These are phyloP conservation scores for Hypoxylon sp. DNA, from an alignment of 2,329 filamentous ascomycete species.

Conservation along the genomic window DNA sequence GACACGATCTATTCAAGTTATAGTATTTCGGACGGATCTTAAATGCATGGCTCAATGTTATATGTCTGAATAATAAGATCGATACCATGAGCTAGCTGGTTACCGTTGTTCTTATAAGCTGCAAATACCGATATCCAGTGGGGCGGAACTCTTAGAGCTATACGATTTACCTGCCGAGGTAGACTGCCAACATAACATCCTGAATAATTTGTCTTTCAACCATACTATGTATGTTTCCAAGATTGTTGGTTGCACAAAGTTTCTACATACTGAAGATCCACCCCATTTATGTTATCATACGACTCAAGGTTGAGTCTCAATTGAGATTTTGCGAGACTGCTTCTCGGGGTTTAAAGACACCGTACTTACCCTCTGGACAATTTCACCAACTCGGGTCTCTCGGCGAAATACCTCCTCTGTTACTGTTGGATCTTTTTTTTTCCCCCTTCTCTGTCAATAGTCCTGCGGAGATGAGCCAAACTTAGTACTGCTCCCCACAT, in stretches of 20 bases:
- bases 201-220: neutral
- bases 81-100: neutral
- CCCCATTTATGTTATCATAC: neutral
- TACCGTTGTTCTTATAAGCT: neutral
- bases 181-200: neutral
- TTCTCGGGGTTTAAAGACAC: neutral
- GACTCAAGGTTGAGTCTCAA: neutral
- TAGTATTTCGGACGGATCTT: neutral
- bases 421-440: constrained; percentile 5
- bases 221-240: no score
- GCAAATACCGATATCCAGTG: neutral
- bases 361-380: neutral
- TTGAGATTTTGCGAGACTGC: neutral
- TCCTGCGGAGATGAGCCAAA: constrained; percentile 25
- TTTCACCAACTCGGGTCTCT: constrained; percentile 7
- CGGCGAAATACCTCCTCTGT: constrained; percentile 22
- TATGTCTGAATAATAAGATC: neutral
- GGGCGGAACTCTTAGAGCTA: neutral
- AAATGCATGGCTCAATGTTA: neutral
- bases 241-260: neutral
- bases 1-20: neutral
- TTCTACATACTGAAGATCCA: neutral
- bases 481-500: constrained; percentile 28
- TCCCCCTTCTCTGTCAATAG: neutral
- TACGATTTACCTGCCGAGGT: no score